Base-by-base conservation (phyloP, 768 basidiomycete species). In the Nidularia sp. region DNA sequence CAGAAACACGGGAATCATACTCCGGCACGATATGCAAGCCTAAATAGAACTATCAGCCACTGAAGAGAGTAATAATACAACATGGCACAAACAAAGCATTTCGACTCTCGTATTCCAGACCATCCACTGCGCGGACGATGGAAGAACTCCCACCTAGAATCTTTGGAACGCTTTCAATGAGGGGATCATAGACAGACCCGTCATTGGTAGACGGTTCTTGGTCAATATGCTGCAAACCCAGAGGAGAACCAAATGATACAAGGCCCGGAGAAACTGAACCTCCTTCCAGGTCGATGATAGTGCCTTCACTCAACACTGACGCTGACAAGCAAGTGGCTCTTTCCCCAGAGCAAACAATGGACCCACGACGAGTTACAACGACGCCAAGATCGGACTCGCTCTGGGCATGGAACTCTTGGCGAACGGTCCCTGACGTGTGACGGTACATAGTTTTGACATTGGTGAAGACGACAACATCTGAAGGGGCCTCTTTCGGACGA, bases 191-290 rank as follows among this genome's bases (percentile, higher is more conserved):
- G 7, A 82, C 73, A 1, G 58, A 52, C 2, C 91, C 92, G 62
- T 93, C 89, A 39, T 72, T 78, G 0, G 90, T 93, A 2, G 83
- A 83, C 8, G 75, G 67, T 64, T 93, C 93, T 45, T 74, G 66
- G 32, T 72, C 62, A 29, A 94, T 92, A 57, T 88, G 83, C 51
- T 80, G 74, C 49, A 91, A 62, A 0, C 91, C 92, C 6, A 95
- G 65, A 8, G 79, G 74, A 25, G 86, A 78, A 1, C 92, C 92
- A 55, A 82, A 90, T 1, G 85, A 80, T 10, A 86, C 77, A 46
- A 93, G 66, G 1, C 84, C 87, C 1, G 91, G 73, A 5, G 75
- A 71, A 46, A 87, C 79, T 0, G 77, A 75, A 2, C 93, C 93
- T 1, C 86, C 88, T 53, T 84, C 70, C 9, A 95, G 75, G 65